phyloP scores from a whole-genome alignment of 371 early-diverging fungal genomes.

The Haplosporangium sp. region DNA sequence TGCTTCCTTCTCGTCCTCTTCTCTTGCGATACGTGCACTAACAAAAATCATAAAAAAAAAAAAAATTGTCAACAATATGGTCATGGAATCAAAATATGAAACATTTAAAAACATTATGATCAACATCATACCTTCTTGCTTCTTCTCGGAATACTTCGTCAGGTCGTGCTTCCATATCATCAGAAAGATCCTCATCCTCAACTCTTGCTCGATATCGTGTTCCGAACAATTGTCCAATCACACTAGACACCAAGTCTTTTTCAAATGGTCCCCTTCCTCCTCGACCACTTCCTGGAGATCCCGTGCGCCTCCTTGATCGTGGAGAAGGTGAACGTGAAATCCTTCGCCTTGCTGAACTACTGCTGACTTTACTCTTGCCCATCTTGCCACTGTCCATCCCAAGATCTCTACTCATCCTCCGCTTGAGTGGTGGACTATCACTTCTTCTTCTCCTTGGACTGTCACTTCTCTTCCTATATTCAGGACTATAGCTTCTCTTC shows the following conservation, averaged over 20 bases:
- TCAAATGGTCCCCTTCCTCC: conserved; percentile 58
- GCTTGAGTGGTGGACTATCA: conserved; percentile 27
- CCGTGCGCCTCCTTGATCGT: conserved; percentile 18
- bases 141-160: conserved; percentile 69
- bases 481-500: conserved; percentile 37
- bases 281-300: conserved; percentile 26
- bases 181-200: conserved; percentile 63
- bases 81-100: not conserved
- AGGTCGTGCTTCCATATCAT: conserved; percentile 73
- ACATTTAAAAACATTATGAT: not conserved
- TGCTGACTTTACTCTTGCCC: conserved; percentile 17
- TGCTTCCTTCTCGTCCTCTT: conserved; percentile 58
- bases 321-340: conserved; percentile 32
- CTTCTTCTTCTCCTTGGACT: conserved; percentile 35
- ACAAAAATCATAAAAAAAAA: not conserved
- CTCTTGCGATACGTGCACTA: conserved; percentile 65
- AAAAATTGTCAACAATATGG: not conserved
- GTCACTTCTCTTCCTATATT: conserved; percentile 21
- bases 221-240: conserved; percentile 64
- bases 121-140: conserved; percentile 61
- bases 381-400: conserved; percentile 20
- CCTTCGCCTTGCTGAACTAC: conserved; percentile 14
- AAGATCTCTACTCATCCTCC: conserved; percentile 24
- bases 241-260: conserved; percentile 63
- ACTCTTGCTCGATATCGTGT: conserved; percentile 56